A percentile compares a stretch with the other conserved stretches of the same genome.
These are phyloP conservation scores for Gastrolobium bilobum DNA, from an alignment of 306 rosid genomes.

Conservation along the genomic window DNA sequence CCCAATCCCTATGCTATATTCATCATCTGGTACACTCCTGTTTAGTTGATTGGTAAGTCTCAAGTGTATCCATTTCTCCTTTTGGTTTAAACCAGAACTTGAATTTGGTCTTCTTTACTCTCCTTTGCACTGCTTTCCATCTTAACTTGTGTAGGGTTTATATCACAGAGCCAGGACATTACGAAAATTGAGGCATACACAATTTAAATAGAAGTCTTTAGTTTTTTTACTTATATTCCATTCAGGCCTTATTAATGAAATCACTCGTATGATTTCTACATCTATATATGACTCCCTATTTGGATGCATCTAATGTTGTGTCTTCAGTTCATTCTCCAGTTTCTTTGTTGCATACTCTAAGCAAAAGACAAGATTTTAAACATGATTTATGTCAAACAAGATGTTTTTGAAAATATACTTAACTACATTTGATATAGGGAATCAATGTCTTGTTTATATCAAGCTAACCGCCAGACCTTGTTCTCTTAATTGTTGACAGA, in stretches of 20 bases:
- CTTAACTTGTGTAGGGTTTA: neutral
- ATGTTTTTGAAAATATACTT: conserved; percentile 31
- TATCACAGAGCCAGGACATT: neutral
- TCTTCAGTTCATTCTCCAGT: conserved; percentile 4
- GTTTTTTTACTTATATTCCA: neutral
- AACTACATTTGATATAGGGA: conserved; percentile 35
- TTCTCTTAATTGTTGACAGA: conserved; percentile 55
- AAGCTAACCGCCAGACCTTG: conserved; percentile 34
- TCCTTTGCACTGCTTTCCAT: conserved; percentile 25
- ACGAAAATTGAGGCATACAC: conserved; percentile 4
- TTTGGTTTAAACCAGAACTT: neutral
- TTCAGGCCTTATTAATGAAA: neutral
- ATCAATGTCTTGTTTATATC: conserved; percentile 21
- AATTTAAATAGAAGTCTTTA: neutral
- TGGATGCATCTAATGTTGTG: neutral
- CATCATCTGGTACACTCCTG: neutral
- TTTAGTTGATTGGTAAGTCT: neutral
- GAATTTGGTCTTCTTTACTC: conserved; percentile 18
- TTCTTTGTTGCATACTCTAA: conserved; percentile 15
- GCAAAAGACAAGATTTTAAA: neutral
- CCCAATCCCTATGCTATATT: conserved; percentile 3
- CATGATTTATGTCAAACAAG: conserved; percentile 6
- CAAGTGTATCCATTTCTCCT: neutral
- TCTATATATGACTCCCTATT: conserved; percentile 1
- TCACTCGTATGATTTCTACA: conserved; percentile 13